Conservation (phyloP, 2,329 filamentous ascomycete genomes). For the Talaromyces sp. region DNA sequence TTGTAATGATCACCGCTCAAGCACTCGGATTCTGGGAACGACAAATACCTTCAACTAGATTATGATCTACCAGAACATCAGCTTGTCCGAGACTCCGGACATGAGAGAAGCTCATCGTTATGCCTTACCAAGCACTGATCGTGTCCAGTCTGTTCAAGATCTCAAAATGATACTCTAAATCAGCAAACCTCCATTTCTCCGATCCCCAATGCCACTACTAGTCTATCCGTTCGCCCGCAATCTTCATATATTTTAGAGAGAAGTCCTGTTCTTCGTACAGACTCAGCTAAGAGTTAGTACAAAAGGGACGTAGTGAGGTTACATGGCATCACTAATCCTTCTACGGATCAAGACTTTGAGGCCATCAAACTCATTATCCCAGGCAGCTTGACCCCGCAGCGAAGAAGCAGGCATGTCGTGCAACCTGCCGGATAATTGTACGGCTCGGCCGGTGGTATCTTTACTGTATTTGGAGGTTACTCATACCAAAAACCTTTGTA, state of each 20-base stretch:
- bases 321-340: background rate
- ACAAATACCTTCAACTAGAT: background rate
- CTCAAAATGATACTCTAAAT: background rate
- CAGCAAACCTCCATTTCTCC: background rate
- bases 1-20: background rate
- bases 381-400: background rate
- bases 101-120: background rate
- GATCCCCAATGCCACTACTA: background rate
- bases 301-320: conserved; percentile 7
- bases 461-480: background rate
- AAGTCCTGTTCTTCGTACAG: background rate
- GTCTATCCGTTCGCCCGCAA: background rate
- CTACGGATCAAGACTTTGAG: background rate
- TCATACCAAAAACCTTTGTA: background rate
- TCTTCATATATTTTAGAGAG: background rate
- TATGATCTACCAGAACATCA: background rate
- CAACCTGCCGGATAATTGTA: background rate
- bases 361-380: background rate
- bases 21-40: background rate
- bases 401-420: background rate
- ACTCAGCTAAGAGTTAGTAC: background rate
- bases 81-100: background rate
- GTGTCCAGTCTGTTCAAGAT: background rate
- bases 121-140: background rate
- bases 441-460: background rate